Conservation (phyloP, 176 grass and related monocot genomes). For the Eremochloa ophiuroides region DNA sequence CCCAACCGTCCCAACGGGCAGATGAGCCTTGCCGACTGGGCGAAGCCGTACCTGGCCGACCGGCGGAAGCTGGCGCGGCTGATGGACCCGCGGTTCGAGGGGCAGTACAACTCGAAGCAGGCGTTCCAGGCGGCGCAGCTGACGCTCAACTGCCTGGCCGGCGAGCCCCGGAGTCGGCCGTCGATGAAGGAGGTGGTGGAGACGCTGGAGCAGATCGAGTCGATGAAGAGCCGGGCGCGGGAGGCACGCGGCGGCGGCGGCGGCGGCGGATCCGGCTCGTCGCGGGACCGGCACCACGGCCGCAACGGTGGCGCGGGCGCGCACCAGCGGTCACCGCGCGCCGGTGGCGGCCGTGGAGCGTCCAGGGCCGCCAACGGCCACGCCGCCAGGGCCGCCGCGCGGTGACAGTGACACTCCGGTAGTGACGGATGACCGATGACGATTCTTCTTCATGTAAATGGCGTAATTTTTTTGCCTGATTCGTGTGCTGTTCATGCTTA, state of each 20-base stretch:
- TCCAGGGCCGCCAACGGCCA: conserved; percentile 6
- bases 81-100: conserved; percentile 75
- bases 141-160: conserved; percentile 60
- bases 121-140: conserved; percentile 65
- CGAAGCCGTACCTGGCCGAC: conserved; percentile 70
- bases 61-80: conserved; percentile 50
- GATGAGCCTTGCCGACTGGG: conserved; percentile 73
- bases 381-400: not conserved
- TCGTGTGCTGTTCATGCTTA: not conserved
- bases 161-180: conserved; percentile 65
- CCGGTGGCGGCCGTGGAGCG: not conserved
- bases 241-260: conserved; percentile 20
- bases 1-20: conserved; percentile 60
- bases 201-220: conserved; percentile 46
- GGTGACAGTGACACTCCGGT: not conserved
- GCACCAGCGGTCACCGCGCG: conserved; percentile 20
- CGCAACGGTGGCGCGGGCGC: not conserved
- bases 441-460: conserved; percentile 48
- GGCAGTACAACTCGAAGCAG: conserved; percentile 73
- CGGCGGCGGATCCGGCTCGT: conserved; percentile 10
- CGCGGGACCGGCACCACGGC: conserved; percentile 23
- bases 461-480: conserved; percentile 31
- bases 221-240: conserved; percentile 46
- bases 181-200: conserved; percentile 87
- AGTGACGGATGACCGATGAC: not conserved